These are phyloP conservation scores for Piromyces sp. DNA, from an alignment of 192 early-diverging fungal species.

Conservation along the genomic window DNA sequence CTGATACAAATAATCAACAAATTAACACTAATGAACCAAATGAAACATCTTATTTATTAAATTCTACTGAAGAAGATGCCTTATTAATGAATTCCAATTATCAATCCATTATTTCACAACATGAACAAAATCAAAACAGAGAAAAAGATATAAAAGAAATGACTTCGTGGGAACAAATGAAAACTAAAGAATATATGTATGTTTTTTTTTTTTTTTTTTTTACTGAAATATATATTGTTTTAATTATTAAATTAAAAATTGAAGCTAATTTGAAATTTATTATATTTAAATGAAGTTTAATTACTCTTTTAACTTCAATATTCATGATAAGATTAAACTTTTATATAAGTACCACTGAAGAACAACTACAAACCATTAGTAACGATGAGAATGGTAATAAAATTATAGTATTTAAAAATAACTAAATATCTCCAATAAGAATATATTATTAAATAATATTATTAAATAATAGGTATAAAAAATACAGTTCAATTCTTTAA, in stretches of 20 bases:
- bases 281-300: neutral
- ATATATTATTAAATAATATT: no score
- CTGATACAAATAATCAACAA: neutral
- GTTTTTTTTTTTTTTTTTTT: no score
- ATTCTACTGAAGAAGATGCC: neutral
- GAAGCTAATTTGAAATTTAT: no score
- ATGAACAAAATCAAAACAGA: neutral
- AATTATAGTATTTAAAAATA: no score
- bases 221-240: no score
- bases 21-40: neutral
- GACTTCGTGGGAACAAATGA: neutral
- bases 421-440: no score
- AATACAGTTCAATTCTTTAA: neutral
- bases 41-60: neutral
- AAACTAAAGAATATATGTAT: neutral
- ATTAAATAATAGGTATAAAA: neutral
- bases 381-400: neutral
- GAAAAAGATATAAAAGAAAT: neutral
- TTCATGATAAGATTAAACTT: neutral
- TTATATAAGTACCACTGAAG: neutral
- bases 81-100: neutral
- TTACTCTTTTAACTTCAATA: neutral
- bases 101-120: neutral
- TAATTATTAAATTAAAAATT: no score
- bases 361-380: neutral